Base-by-base conservation (phyloP, 176 grass and related monocot species). In the Cymbopogon citratus region DNA sequence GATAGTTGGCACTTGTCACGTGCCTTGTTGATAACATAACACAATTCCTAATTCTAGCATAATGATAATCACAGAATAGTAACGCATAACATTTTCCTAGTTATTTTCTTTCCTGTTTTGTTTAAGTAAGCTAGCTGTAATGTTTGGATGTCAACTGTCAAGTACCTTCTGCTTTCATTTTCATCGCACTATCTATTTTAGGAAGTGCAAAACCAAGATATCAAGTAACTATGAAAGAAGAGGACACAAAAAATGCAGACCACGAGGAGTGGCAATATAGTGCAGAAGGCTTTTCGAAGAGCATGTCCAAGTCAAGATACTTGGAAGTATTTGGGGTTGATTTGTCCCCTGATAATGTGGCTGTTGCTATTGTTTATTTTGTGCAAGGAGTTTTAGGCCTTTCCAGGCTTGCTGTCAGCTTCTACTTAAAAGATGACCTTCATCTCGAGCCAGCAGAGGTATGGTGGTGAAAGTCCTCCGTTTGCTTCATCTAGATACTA, bases 371-470 rank as follows among this genome's bases (percentile, higher is more conserved):
- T 51, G 95, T 98, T 65, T 98, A 98, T 84, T 98, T 98, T 77
- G 95, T 98, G 31, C 95, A 98, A 98, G 95, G 95, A 73, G 88
- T 98, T 81, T 86, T 98, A 66, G 92, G 95, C 8, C 90, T 95
- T 76, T 77, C 95, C 43, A 91, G 95, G 57, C 95, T 98, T 70
- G 95, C 95, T 84, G 88, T 98, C 67, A 95, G 84, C 72, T 98
- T 98, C 80, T 98, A 93, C 71, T 91, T 98, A 15, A 98, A 98
- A 87, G 95, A 98, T 38, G 84, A 98, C 86, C 95, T 98, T 79
- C 88, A 80, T 82, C 95, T 98, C 59, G 95, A 98, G 81, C 95
- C 95, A 61, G 95, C 92, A 86, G 95, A 98, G 95, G 95, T 98
- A 91, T 64, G 59, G 7, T 45, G 7, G 6, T 24, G 68, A 39